Evolutionary conservation across 352 stramenopile species (phyloP), one percentile per base, ranked within the genome.

Genomic region (Phytophthora agathidicida): DNA sequence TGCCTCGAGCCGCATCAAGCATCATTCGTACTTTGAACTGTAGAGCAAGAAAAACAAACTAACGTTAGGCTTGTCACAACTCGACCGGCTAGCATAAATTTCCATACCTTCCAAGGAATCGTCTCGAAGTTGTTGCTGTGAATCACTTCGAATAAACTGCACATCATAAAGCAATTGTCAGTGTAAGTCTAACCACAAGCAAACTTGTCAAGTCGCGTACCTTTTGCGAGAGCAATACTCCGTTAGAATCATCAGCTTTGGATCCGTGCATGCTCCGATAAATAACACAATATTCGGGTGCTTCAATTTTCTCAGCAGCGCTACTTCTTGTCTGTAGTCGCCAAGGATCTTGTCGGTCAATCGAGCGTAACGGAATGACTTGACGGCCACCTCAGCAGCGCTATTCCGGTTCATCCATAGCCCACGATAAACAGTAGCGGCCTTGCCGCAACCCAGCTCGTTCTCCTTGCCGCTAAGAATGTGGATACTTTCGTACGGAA

Each of bases 11-110:
- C 13, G 86, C 87, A 58, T 96, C 86, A 17, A 96, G 71, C 85
- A 96, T 91, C 83, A 96, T 96, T 16, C 87, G 83, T 17, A 96
- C 67, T 81, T 96, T 96, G 53, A 91, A 96, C 87, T 96, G 54
- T 27, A 48, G 5, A 60, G 27, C 16, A 50, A 13, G 3, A 49
- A 57, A 20, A 17, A 10, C n/a, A 60, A n/a, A 4, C 19, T 53
- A 7, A 36, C 5, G 27, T 67, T 47, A 49, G 17, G 3, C 14
- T 27, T 17, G 14, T 30, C 14, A 32, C 43, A 2, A 38, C 14
- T 28, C 2, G 39, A 8, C 1, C 14, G 11, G 27, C 20, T 22
- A 8, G 10, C 1, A 38, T 13, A 27, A 31, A 20, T 1, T 9
- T 14, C n/a, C 58, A 20, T 57, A 96, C 87, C 83, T 94, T 91